Base-by-base conservation (phyloP, 2,329 filamentous ascomycete genomes). In the Ophiostoma ulmi region DNA sequence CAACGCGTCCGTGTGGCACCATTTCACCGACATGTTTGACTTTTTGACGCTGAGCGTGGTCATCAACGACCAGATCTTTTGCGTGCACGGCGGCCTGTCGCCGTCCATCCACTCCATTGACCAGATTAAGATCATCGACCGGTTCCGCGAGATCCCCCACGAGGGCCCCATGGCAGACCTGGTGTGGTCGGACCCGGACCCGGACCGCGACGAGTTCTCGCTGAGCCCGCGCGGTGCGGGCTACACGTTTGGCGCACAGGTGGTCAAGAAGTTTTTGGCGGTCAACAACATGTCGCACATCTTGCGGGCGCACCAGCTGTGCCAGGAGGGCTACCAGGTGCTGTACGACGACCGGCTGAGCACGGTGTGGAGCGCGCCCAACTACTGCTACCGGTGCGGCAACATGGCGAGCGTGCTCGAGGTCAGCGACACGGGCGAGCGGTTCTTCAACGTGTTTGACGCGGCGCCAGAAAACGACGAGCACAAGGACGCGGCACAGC, bases 11-110 rank as follows among this genome's bases (percentile, higher is more conserved):
- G 95, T 99, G 31, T 99, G 95, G 95, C 95, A 99, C 81, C 95
- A 98, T 80, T 99, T 99, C 79, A 99, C 95, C 75, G 95, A 99
- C 82, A 98, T 99, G 94, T 99, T 99, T 81, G 95, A 99, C 82
- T 99, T 97, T 80, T 85, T 99, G 74, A 98, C 94, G 8, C 84
- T 99, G 71, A 97, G 92, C 76, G 96, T 98, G 73, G 94, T 99
- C 74, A 99, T 99, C 79, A 97, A 98, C 79, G 91, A 99, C 80
- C 92, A 98, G 80, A 99, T 99, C 75, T 99, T 99, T 80, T 99
- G 95, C 80, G 95, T 99, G 7, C 95, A 99, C 80, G 95, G 95
- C 79, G 90, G 92, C 31, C 86, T 95, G 26, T 94, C 91, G 0
- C 92, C 92, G 1, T 94, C 91, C 39, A 98, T 99, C 78, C 95